phyloP scores from a whole-genome alignment of 2,329 filamentous ascomycete genomes.

The Chrysoporthe deuterocubensis region DNA sequence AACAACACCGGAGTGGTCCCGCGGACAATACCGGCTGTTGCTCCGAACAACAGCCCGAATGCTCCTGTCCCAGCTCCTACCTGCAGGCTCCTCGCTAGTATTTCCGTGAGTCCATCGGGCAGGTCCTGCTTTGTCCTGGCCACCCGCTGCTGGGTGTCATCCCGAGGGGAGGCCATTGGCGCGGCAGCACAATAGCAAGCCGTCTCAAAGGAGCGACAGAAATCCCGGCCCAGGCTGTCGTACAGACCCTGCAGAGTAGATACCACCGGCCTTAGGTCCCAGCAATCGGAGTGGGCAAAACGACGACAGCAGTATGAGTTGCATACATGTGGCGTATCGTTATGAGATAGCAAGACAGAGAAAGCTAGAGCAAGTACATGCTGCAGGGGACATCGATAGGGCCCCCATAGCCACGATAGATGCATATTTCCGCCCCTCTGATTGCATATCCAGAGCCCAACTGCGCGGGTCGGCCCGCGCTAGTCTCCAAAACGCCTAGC shows the following conservation, averaged over 20 bases:
- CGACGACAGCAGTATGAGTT: too few species aligned
- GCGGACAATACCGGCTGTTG: slow-evolving; percentile 72
- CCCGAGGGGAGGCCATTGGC: slow-evolving; percentile 8
- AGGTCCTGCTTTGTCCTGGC: slow-evolving; percentile 36
- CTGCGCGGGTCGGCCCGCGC: not conserved
- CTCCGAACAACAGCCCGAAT: slow-evolving; percentile 66
- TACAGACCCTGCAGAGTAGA: too few species aligned
- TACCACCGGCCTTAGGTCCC: too few species aligned
- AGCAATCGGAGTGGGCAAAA: too few species aligned
- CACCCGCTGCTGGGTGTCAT: slow-evolving; percentile 4
- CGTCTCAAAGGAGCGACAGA: not conserved
- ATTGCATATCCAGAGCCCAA: not conserved
- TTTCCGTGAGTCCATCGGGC: slow-evolving; percentile 48
- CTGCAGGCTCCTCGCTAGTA: slow-evolving; percentile 58
- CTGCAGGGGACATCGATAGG: too few species aligned
- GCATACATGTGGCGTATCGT: too few species aligned
- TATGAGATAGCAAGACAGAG: not conserved
- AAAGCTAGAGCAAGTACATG: not conserved
- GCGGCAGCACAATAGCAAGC: slow-evolving; percentile 8
- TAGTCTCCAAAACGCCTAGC: not conserved
- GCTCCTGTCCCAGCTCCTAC: slow-evolving; percentile 65
- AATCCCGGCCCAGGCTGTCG: not conserved
- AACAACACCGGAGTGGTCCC: slow-evolving; percentile 70
- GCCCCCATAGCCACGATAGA: not conserved
- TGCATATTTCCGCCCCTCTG: slow-evolving; percentile 3